Evolutionary conservation across 73 alveolate species (phyloP).

Genomic region (Paramecium biaurelia): DNA sequence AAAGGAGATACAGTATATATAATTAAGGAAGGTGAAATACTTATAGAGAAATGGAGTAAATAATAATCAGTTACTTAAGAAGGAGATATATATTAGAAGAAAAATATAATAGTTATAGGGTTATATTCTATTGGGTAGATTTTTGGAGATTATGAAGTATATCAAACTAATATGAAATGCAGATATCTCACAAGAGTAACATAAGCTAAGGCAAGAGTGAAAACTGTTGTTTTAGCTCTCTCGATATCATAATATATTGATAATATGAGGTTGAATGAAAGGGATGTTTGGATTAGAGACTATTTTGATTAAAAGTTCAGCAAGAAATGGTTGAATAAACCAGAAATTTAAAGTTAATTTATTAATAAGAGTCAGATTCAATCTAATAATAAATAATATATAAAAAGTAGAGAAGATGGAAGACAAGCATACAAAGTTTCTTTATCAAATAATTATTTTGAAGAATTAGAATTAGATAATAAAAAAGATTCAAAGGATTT

Average conservation of each 20-base stretch:
- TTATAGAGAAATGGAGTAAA: not conserved
- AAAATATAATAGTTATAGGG: not conserved
- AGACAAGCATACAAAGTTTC: not conserved
- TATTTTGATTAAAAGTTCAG: not conserved
- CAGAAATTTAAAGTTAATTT: not conserved
- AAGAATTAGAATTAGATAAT: not conserved
- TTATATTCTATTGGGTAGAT: not conserved
- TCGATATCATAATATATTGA: not conserved
- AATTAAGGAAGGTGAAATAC: slow-evolving; percentile 12
- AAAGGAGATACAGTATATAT: not conserved
- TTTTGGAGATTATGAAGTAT: slow-evolving; percentile 29
- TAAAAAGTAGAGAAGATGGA: not conserved
- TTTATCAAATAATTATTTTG: not conserved
- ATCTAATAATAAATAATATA: not conserved
- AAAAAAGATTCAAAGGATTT: not conserved
- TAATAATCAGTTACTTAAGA: not conserved
- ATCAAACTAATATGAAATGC: not conserved
- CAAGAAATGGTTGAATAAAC: not conserved
- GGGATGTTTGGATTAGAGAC: not conserved
- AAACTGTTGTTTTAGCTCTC: not conserved
- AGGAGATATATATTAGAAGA: not conserved
- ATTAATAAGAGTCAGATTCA: not conserved
- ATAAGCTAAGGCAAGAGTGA: not conserved
- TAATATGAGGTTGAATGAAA: not conserved
- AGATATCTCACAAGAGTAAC: not conserved